Conservation (phyloP, 2,329 filamentous ascomycete genomes). For the Diplodia scrobiculata region DNA sequence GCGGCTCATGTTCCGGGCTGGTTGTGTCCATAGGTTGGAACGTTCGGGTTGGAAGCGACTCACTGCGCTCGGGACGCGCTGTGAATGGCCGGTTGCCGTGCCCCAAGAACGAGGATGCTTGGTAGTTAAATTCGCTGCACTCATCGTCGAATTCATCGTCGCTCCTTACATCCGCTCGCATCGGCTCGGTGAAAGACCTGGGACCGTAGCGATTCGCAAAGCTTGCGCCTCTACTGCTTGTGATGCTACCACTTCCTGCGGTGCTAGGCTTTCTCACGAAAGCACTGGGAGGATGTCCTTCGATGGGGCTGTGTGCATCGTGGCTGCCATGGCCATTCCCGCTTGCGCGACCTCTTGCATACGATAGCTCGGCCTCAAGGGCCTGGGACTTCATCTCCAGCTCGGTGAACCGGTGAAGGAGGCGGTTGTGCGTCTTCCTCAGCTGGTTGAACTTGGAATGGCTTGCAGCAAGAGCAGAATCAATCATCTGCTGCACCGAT, state of each 20-base stretch:
- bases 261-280: slow-evolving; percentile 38
- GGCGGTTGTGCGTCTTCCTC: slow-evolving; percentile 55
- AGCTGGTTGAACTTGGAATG: slow-evolving; percentile 53
- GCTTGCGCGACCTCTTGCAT: slow-evolving; percentile 23
- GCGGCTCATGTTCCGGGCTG: slow-evolving; percentile 8
- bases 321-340: slow-evolving; percentile 20
- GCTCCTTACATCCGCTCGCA: slow-evolving; percentile 1
- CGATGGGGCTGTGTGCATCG: slow-evolving; percentile 24
- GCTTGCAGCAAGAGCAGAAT: slow-evolving; percentile 52
- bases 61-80: slow-evolving; percentile 37
- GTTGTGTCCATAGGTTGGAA: slow-evolving; percentile 15
- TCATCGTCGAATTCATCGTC: slow-evolving; percentile 34
- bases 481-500: slow-evolving; percentile 52
- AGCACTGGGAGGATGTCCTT: slow-evolving; percentile 28
- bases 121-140: slow-evolving; percentile 35
- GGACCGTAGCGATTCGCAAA: slow-evolving; percentile 34
- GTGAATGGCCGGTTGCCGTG: slow-evolving; percentile 35
- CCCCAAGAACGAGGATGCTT: slow-evolving; percentile 37
- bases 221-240: slow-evolving; percentile 22
- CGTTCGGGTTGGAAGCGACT: slow-evolving; percentile 32
- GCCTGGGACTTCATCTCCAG: slow-evolving; percentile 52
- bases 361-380: slow-evolving; percentile 39
- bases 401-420: slow-evolving; percentile 56
- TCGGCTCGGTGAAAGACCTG: slow-evolving; percentile 34
- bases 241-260: slow-evolving; percentile 33